phyloP scores from a whole-genome alignment of 2,329 filamentous ascomycete genomes.

The Ophiocordyceps camponoti-leonardi region DNA sequence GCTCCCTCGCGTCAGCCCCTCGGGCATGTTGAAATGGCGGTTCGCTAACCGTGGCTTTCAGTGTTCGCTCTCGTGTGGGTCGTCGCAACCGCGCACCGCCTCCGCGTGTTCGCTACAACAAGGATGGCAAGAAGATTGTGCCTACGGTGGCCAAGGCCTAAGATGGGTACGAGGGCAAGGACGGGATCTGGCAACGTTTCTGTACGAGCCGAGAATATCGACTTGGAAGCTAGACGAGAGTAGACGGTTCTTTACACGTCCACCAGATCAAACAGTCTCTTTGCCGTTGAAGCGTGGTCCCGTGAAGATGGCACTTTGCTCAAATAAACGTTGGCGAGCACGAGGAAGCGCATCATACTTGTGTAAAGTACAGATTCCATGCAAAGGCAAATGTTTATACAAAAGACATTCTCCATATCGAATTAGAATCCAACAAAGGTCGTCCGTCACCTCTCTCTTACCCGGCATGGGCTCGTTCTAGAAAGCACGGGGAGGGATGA shows the following conservation, averaged over 20 bases:
- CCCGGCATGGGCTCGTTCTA: not conserved
- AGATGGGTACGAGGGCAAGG: slow-evolving; percentile 14
- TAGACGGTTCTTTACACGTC: not conserved
- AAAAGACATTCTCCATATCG: not conserved
- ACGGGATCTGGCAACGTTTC: slow-evolving; percentile 21
- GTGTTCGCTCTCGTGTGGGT: slow-evolving; percentile 91
- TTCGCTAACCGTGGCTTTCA: slow-evolving; percentile 30
- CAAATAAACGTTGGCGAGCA: not conserved
- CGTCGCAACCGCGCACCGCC: slow-evolving; percentile 98
- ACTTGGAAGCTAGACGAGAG: not conserved
- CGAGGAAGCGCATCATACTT: not conserved
- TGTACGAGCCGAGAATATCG: slow-evolving; percentile 15
- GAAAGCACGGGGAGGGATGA: slow-evolving; percentile 8
- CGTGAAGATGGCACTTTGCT: not conserved
- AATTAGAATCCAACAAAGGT: not conserved
- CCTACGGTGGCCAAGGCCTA: slow-evolving; percentile 40
- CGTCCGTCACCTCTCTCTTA: not conserved
- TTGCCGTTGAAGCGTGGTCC: not conserved
- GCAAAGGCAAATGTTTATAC: not conserved
- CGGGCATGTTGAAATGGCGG: slow-evolving; percentile 10
- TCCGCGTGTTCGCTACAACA: slow-evolving; percentile 97
- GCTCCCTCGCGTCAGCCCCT: not conserved
- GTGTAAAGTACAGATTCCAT: too few relatives aligned
- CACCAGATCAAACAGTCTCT: not conserved
- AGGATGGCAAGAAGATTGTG: slow-evolving; percentile 99